A percentile compares a stretch with the other conserved stretches of the same genome.
These are phyloP conservation scores for Apiospora sp. DNA, from an alignment of 2,329 filamentous ascomycete species.

Conservation along the genomic window DNA sequence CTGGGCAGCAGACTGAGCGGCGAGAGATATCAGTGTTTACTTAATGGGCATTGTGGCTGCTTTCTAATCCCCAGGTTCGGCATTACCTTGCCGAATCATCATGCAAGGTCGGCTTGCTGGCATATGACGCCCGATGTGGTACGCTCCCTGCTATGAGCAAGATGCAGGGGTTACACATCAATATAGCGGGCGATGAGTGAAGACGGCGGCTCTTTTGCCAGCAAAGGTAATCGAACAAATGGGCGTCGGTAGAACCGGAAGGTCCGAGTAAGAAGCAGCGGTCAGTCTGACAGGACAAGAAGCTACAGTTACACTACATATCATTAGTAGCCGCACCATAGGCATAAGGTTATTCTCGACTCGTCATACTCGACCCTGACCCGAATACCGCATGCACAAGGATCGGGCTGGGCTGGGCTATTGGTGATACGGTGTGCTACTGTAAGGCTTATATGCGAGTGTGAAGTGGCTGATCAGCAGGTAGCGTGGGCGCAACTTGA, in stretches of 20 bases:
- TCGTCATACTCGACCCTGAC: slow-evolving; percentile 9
- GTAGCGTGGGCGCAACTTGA: slow-evolving; percentile 7
- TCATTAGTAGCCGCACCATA: slow-evolving; percentile 9
- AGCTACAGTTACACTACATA: slow-evolving; percentile 13
- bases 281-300: slow-evolving; percentile 19
- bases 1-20: background rate
- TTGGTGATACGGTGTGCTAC: background rate
- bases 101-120: slow-evolving; percentile 1
- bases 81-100: background rate
- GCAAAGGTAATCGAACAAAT: background rate
- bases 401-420: slow-evolving; percentile 8
- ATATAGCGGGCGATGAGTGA: background rate
- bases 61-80: background rate
- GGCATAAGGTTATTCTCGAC: slow-evolving; percentile 17
- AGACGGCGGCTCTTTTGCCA: background rate
- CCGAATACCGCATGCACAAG: slow-evolving; percentile 10
- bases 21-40: background rate
- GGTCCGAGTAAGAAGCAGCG: slow-evolving; percentile 14
- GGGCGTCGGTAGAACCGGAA: slow-evolving; percentile 14
- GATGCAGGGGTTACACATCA: background rate
- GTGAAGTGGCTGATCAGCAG: slow-evolving; percentile 7
- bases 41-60: background rate
- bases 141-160: background rate
- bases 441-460: background rate
- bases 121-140: background rate